Evolutionary conservation across 805 yeast species (phyloP), one percentile per base, ranked within the genome.

Genomic region (Saturnispora serradocipensis): DNA sequence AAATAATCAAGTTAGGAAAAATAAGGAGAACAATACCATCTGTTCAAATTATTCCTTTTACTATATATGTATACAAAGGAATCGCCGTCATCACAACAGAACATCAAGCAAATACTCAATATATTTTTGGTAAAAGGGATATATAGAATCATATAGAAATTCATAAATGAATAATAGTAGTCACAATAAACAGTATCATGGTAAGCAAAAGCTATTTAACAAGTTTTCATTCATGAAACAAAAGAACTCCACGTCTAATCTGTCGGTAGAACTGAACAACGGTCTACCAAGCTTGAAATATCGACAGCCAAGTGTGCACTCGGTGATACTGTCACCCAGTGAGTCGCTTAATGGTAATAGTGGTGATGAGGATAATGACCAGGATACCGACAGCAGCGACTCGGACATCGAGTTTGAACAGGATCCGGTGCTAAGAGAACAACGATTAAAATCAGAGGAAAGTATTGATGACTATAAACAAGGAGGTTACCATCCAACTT

Each of bases 401-500:
- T 20, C 36, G 8, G 56, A 54, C 38, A 54, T 60, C 3, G 65
- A 62, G 34, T 49, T 54, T 2, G 62, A 58, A n/a, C 54, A 60
- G 4, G 63, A 58, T 24, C 52, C 51, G 25, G 63, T 61, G 40
- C 20, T 36, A 13, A 45, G 44, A 22, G 62, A 56, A 11, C 61
- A 61, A 34, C 55, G 62, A 36, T 56, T 70, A 10, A 63, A 62
- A 49, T 50, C 61, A 27, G 86, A 81, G 59, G 86, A 81, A 60
- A 73, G 68, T 53, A 70, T 67, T 36, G 64, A 64, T 25, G 85
- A 80, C 57, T 82, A 82, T 61, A 67, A 73, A 49, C 66, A 65
- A 5, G 86, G 86, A 13, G 88, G 88, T 1, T 81, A 81, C 64
- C 86, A 81, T 60, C 83, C 86, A 2, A 81, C 81, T 4, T 68